phyloP scores from a whole-genome alignment of 2,329 filamentous ascomycete genomes.

The Tolypocladium ophioglossoides region DNA sequence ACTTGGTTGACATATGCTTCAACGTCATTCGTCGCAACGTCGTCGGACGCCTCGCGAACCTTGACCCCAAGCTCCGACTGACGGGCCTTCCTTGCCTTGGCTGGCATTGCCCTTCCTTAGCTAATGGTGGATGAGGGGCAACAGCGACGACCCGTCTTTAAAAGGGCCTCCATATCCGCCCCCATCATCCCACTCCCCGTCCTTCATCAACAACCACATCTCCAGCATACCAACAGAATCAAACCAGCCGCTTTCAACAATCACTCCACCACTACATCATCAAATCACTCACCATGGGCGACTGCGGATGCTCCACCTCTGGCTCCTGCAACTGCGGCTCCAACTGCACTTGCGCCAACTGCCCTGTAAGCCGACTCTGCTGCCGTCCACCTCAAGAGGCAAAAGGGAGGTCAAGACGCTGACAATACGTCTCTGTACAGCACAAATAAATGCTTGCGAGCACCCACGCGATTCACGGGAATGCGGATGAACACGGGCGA shows the following conservation, averaged over 20 bases:
- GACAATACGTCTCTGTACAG: neutral
- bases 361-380: conserved; percentile 26
- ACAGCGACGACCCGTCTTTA: neutral
- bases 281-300: conserved; percentile 25
- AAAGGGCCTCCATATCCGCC: neutral
- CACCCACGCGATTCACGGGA: neutral
- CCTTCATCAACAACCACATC: neutral
- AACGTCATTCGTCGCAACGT: conserved; percentile 5
- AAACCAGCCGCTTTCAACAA: neutral
- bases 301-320: conserved; percentile 29
- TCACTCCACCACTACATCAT: neutral
- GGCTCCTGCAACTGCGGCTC: conserved; percentile 31
- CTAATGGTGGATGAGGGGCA: neutral
- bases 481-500: too few relatives aligned
- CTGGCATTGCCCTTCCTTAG: neutral
- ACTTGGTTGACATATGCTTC: neutral
- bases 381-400: neutral
- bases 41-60: conserved; percentile 1
- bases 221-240: conserved; percentile 2
- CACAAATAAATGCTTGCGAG: conserved; percentile 1
- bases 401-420: neutral
- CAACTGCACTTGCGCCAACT: conserved; percentile 29
- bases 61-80: neutral
- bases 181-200: neutral
- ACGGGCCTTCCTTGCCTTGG: neutral